Evolutionary conservation across 2,329 filamentous ascomycete genomes (phyloP).

Genomic region (Didymella keratinophila): DNA sequence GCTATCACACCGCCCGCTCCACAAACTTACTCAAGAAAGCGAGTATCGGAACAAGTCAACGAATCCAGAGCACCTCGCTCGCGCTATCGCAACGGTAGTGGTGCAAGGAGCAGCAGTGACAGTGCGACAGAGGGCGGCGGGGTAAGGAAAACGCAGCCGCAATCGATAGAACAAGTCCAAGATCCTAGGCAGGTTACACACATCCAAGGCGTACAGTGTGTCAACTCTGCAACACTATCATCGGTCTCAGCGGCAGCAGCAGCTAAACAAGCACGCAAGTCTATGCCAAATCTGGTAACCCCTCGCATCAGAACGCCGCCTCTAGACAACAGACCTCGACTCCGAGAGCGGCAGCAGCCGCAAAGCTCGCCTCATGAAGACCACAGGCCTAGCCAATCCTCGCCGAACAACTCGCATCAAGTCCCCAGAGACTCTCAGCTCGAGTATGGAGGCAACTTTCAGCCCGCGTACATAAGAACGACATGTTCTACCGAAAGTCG

Average conservation of each 20-base stretch:
- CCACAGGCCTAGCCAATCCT: background rate
- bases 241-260: background rate
- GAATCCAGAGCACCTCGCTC: constrained; percentile 20
- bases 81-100: constrained; percentile 26
- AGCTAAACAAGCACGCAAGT: constrained; percentile 7
- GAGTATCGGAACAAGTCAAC: background rate
- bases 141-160: background rate
- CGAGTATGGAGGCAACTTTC: constrained; percentile 6
- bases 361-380: background rate
- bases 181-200: background rate
- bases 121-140: background rate
- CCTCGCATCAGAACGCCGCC: background rate
- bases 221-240: constrained; percentile 3
- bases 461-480: background rate
- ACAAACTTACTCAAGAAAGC: background rate
- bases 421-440: constrained; percentile 13
- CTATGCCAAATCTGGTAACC: constrained; percentile 26
- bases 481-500: background rate
- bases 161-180: background rate
- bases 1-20: constrained; percentile 31
- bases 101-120: constrained; percentile 4
- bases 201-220: constrained; percentile 7
- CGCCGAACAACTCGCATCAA: background rate
- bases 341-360: background rate
- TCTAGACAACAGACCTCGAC: background rate